These are phyloP conservation scores for Gaeumannomyces tritici DNA, from an alignment of 2,329 filamentous ascomycete genomes.

Conservation along the genomic window DNA sequence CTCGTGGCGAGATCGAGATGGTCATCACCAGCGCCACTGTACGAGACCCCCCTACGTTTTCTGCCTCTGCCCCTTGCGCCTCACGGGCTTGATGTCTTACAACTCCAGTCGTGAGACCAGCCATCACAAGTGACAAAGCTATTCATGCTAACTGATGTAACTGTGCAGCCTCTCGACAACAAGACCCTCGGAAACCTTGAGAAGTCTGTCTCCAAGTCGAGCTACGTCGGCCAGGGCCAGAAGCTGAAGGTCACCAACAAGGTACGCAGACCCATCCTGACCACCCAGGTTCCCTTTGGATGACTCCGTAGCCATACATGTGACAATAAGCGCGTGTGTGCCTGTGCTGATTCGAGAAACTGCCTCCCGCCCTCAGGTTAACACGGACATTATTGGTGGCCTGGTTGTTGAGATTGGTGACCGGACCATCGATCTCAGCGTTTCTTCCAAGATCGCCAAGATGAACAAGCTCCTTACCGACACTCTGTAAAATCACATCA, in stretches of 20 bases:
- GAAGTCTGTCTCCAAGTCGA: conserved; percentile 77
- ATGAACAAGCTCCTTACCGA: conserved; percentile 99
- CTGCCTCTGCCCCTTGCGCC: too few relatives aligned
- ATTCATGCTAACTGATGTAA: conserved; percentile 13
- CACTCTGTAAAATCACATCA: conserved; percentile 72
- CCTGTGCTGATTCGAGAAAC: neutral
- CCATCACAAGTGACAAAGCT: neutral
- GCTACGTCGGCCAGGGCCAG: conserved; percentile 83
- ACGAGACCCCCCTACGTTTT: conserved; percentile 21
- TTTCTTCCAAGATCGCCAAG: conserved; percentile 89
- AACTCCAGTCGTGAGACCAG: neutral
- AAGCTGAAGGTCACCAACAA: conserved; percentile 94
- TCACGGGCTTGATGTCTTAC: neutral
- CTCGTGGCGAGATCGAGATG: conserved; percentile 89
- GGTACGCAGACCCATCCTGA: conserved; percentile 32
- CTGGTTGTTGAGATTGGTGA: conserved; percentile 94
- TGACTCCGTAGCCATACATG: neutral
- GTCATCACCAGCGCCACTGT: conserved; percentile 84
- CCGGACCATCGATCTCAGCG: conserved; percentile 94
- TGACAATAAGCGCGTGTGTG: conserved; percentile 7
- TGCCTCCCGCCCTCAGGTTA: conserved; percentile 51
- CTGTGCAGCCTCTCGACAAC: conserved; percentile 65
- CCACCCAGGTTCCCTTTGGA: neutral
- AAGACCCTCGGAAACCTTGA: conserved; percentile 82
- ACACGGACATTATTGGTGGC: conserved; percentile 88